A percentile compares a stretch with the other conserved stretches of the same genome.
These are phyloP conservation scores for Hippophae rhamnoides DNA, from an alignment of 306 rosid genomes.

Conservation along the genomic window DNA sequence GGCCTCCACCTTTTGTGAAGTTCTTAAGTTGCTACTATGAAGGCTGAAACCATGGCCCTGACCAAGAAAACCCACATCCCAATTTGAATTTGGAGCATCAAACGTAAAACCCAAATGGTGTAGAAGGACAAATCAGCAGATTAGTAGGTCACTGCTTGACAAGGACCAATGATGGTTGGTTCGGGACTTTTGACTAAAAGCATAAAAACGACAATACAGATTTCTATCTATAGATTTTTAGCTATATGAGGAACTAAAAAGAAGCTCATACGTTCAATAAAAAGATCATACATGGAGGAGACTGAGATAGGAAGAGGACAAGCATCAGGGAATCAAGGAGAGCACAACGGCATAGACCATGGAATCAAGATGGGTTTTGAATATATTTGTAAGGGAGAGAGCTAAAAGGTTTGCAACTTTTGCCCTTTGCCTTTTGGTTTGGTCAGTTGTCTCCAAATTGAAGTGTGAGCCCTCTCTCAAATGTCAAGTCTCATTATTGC, in stretches of 20 bases:
- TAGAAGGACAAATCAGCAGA: slow-evolving; percentile 23
- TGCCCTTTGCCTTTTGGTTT: too few relatives aligned
- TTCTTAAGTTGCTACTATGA: slow-evolving; percentile 3
- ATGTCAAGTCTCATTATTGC: too few relatives aligned
- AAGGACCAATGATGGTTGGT: slow-evolving; percentile 37
- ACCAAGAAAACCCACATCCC: slow-evolving; percentile 15
- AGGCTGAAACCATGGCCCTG: slow-evolving; percentile 22
- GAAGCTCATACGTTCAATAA: background rate
- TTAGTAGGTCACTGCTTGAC: slow-evolving; percentile 26
- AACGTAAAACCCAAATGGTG: slow-evolving; percentile 20
- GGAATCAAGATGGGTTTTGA: slow-evolving; percentile 28
- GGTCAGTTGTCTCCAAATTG: too few relatives aligned
- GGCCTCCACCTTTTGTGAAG: background rate
- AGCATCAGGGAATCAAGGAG: slow-evolving; percentile 27
- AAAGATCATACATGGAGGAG: slow-evolving; percentile 1
- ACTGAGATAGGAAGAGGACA: background rate
- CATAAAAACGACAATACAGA: slow-evolving; percentile 37
- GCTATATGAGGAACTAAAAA: background rate
- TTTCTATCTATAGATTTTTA: slow-evolving; percentile 17
- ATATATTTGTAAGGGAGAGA: background rate
- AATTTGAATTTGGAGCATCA: slow-evolving; percentile 18
- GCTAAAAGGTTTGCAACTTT: slow-evolving; percentile 9
- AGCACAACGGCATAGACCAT: slow-evolving; percentile 32
- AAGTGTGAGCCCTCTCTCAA: too few relatives aligned
- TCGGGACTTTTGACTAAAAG: slow-evolving; percentile 41